Conservation (phyloP, 2,329 filamentous ascomycete genomes). For the Pseudogymnoascus sp. region DNA sequence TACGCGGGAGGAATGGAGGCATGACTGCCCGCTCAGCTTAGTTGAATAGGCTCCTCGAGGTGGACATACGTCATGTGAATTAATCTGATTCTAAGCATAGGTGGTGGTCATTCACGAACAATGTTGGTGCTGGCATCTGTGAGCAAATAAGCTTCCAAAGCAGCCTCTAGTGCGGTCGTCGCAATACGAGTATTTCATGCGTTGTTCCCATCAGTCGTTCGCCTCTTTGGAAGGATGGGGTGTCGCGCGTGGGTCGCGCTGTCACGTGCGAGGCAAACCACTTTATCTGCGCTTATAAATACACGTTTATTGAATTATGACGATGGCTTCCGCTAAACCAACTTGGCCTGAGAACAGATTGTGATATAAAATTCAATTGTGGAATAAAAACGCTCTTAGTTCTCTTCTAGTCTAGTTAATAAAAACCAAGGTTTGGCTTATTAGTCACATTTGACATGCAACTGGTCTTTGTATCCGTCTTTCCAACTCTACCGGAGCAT, state of each 20-base stretch:
- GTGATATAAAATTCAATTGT: background rate
- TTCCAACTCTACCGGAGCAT: background rate
- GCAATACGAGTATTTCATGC: background rate
- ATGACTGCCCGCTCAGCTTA: slow-evolving; percentile 33
- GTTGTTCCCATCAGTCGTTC: background rate
- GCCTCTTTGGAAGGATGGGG: background rate
- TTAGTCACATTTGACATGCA: background rate
- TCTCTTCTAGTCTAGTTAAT: background rate
- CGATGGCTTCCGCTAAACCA: background rate
- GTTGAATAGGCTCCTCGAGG: background rate
- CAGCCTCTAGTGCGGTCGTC: background rate
- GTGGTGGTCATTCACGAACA: background rate
- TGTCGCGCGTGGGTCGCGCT: background rate
- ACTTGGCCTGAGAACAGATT: background rate
- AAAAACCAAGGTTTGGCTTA: background rate
- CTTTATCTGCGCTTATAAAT: background rate
- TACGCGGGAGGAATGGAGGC: slow-evolving; percentile 61
- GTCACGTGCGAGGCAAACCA: background rate
- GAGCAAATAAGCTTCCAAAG: background rate
- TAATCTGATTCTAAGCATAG: background rate
- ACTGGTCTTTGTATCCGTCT: background rate
- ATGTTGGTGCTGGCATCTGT: background rate
- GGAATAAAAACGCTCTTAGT: background rate
- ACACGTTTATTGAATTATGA: background rate
- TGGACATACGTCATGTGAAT: background rate